Evolutionary conservation across 169 alveolate species (phyloP), one percentile per base, ranked within the genome.

Genomic region (Cryptosporidium sp.): DNA sequence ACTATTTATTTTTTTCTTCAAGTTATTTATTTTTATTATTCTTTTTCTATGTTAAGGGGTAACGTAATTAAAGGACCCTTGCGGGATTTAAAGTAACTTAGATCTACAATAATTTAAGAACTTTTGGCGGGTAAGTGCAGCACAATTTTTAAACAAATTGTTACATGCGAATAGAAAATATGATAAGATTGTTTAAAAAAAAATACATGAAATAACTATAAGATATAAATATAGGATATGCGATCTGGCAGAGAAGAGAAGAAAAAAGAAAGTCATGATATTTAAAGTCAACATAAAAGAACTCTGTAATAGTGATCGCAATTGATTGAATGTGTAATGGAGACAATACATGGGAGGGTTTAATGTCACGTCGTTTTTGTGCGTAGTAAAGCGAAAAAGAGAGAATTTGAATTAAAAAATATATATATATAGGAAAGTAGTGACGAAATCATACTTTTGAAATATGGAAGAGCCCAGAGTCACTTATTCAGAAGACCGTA

Each of bases 331-430:
- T 60, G 69, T 60, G 69, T 65, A 33, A 10, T 65, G 12, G 72
- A 65, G 72, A 65, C 72, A 31, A 71, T 31, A 71, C 61, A 26
- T 31, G 39, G 21, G 39, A 35, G 51, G 52, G 52, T n/a, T 35
- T 60, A 53, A 56, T 73, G 86, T 73, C 86, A 73, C 56, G 86
- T 73, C 86, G 86, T 73, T 53, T 45, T 65, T 73, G 70, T 73
- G 86, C 71, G 86, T 73, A 73, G 85, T 69, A 37, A 35, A 26
- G 61, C 42, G 18, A 35, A 26, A 23, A 23, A 21, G 52, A 21
- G 16, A 23, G n/a, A 16, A 14, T 12, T 69, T 21, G 56, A 52
- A 9, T 51, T 42, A 0, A 71, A 21, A 71, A n/a, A 26, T 1
- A n/a, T 31, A n/a, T 4, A 70, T 37, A 21, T 10, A 67, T 23